Evolutionary conservation across 2,329 filamentous ascomycete species (phyloP).

Genomic region (Fusarium marasasianum): DNA sequence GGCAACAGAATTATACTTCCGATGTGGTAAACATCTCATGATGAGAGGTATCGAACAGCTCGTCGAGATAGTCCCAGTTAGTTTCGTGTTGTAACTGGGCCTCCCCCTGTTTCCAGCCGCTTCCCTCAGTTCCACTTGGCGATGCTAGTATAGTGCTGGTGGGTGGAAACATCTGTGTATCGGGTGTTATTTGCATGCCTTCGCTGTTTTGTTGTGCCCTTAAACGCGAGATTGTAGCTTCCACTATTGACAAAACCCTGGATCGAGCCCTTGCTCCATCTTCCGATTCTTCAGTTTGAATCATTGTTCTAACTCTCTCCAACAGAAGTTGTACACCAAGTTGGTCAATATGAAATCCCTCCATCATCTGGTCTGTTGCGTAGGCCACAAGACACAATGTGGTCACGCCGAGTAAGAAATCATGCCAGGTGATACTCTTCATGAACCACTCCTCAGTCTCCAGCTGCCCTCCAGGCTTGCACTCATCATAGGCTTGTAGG

Average conservation of each 20-base stretch:
- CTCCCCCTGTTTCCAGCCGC: neutral
- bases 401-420: neutral
- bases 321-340: neutral
- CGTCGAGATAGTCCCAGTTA: neutral
- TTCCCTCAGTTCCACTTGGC: neutral
- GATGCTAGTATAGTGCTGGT: neutral
- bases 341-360: neutral
- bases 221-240: neutral
- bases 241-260: neutral
- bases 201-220: neutral
- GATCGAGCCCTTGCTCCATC: neutral
- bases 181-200: neutral
- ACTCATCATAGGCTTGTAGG: neutral
- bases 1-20: neutral
- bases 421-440: conserved; percentile 1
- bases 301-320: neutral
- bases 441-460: neutral
- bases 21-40: accelerated
- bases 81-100: neutral
- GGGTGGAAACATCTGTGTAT: too few relatives aligned
- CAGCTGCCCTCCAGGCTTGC: neutral
- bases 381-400: neutral
- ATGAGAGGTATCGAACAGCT: neutral
- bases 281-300: neutral
- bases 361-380: accelerated